These are phyloP conservation scores for Plicaturopsis crispa DNA, from an alignment of 768 basidiomycete genomes.

Conservation along the genomic window DNA sequence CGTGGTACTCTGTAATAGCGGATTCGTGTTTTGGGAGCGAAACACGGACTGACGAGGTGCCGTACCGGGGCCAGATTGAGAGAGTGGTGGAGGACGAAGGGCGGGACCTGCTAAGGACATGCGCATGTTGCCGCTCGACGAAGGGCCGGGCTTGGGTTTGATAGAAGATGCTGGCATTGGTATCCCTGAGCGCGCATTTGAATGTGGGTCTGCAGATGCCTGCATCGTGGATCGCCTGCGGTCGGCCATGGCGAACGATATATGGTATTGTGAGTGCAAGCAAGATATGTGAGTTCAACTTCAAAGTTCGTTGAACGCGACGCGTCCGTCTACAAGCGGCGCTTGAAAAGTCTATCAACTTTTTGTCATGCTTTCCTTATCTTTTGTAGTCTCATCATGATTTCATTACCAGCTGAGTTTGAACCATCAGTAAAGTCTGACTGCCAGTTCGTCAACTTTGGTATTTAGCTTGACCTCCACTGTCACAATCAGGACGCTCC, in stretches of 20 bases:
- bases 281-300: conserved; percentile 3
- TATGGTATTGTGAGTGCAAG: conserved; percentile 3
- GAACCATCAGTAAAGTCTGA: no score
- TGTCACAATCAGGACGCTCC: no score
- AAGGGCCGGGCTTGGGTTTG: conserved; percentile 52
- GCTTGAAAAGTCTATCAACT: no score
- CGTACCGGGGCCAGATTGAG: conserved; percentile 26
- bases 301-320: conserved; percentile 7
- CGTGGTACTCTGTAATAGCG: conserved; percentile 60
- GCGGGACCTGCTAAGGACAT: conserved; percentile 76
- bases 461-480: no score
- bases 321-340: conserved; percentile 7
- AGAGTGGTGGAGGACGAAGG: conserved; percentile 41
- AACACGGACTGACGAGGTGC: conserved; percentile 65
- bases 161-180: conserved; percentile 72
- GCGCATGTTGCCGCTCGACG: conserved; percentile 37
- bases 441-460: no score
- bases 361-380: no score
- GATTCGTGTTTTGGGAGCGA: conserved; percentile 62
- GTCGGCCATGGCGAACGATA: conserved; percentile 31
- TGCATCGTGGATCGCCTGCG: conserved; percentile 56
- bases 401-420: no score
- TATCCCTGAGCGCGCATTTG: conserved; percentile 52
- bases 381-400: no score
- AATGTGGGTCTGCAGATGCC: conserved; percentile 39